Conservation (phyloP, 257 asterid species). For the Nicotiana obtusifolia region DNA sequence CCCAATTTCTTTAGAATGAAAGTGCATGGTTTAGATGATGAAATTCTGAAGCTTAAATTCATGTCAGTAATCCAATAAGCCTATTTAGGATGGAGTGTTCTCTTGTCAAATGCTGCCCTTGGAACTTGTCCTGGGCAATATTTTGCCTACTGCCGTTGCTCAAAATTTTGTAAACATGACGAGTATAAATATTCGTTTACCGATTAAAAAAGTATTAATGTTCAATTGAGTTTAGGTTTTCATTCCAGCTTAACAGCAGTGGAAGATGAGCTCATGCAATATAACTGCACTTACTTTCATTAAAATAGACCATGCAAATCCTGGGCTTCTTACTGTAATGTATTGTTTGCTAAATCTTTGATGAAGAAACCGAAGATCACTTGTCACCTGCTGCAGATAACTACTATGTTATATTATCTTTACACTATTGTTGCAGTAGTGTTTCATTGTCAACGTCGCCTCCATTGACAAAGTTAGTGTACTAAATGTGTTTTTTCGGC, state of each 20-base stretch:
- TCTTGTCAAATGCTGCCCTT: not conserved
- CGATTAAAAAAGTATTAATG: not conserved
- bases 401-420: not conserved
- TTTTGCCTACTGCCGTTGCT: not conserved
- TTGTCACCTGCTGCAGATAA: not conserved
- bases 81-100: not conserved
- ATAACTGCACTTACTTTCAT: not conserved
- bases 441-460: not conserved
- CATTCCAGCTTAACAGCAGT: not conserved
- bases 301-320: not conserved
- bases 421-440: not conserved
- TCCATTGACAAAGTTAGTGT: not conserved
- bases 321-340: not conserved
- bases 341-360: not conserved
- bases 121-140: not conserved
- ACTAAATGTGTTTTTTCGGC: not conserved
- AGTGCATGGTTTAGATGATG: slow-evolving; percentile 3
- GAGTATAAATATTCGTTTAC: not conserved
- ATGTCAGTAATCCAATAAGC: not conserved
- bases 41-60: not conserved
- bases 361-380: not conserved
- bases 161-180: not conserved
- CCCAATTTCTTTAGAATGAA: not conserved
- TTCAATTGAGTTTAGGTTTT: not conserved
- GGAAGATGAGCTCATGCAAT: not conserved